Evolutionary conservation across 169 alveolate genomes (phyloP).

Genomic region (Eimeria zaria): DNA sequence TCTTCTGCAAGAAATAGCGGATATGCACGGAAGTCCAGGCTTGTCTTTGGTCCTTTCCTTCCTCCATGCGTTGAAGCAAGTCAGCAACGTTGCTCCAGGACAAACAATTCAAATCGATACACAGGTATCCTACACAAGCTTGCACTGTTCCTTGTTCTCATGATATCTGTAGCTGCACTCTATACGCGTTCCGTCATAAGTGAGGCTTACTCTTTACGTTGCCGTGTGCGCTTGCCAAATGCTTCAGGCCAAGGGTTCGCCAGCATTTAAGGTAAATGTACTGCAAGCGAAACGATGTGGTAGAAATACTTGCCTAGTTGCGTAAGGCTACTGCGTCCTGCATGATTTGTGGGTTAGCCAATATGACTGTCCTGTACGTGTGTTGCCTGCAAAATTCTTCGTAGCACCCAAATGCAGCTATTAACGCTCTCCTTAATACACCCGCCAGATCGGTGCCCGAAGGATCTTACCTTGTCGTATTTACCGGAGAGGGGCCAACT

Average conservation of each 20-base stretch:
- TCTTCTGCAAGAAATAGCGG: conserved; percentile 65
- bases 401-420: conserved; percentile 50
- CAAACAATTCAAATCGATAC: conserved; percentile 59
- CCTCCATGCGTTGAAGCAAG: conserved; percentile 70
- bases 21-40: conserved; percentile 68
- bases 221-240: neutral
- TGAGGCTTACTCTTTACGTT: neutral
- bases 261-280: neutral
- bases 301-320: neutral
- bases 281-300: neutral
- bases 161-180: neutral
- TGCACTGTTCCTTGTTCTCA: neutral
- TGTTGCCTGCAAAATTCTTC: conserved; percentile 3
- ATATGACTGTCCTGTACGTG: neutral
- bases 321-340: neutral
- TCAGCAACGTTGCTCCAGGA: conserved; percentile 66
- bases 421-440: conserved; percentile 20
- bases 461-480: conserved; percentile 50
- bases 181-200: neutral
- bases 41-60: conserved; percentile 57
- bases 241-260: neutral
- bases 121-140: conserved; percentile 1
- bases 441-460: conserved; percentile 2
- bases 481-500: conserved; percentile 24
- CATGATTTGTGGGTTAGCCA: neutral